Percentiles rank a stretch among this genome's conserved stretches.
Conservation (phyloP, 2,329 filamentous ascomycete genomes). For the Lecanosticta acicola region DNA sequence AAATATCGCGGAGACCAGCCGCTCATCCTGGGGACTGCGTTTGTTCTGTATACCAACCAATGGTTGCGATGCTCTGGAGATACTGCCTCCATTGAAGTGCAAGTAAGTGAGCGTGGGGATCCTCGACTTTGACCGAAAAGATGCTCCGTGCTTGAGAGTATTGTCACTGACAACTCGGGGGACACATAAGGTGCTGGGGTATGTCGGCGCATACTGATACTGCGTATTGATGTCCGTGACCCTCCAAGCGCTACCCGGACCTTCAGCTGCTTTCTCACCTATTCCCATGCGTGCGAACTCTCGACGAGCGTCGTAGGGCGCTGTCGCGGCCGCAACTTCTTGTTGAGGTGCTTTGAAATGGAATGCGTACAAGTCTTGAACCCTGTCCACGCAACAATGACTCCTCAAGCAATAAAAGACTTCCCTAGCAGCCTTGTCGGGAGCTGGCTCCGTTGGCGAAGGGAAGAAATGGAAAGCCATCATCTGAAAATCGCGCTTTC, state of each 20-base stretch:
- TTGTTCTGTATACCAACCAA: slow-evolving; percentile 75
- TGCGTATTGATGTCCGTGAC: slow-evolving; percentile 85
- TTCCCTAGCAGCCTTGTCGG: slow-evolving; percentile 57
- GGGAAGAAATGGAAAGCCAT: slow-evolving; percentile 82
- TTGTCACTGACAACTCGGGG: slow-evolving; percentile 93
- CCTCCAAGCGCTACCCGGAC: slow-evolving; percentile 65
- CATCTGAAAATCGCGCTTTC: slow-evolving; percentile 90
- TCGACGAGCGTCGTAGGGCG: slow-evolving; percentile 74
- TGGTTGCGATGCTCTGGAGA: slow-evolving; percentile 90
- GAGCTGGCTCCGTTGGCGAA: slow-evolving; percentile 45
- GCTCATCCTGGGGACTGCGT: slow-evolving; percentile 91
- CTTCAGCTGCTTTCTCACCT: slow-evolving; percentile 67
- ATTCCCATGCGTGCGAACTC: slow-evolving; percentile 88
- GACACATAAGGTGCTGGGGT: slow-evolving; percentile 78
- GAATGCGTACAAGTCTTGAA: slow-evolving; percentile 91
- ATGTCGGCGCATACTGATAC: slow-evolving; percentile 88
- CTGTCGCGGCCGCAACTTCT: slow-evolving; percentile 70
- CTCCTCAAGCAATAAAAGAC: slow-evolving; percentile 80
- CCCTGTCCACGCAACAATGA: slow-evolving; percentile 70
- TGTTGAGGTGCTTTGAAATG: slow-evolving; percentile 63
- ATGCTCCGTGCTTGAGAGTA: slow-evolving; percentile 84
- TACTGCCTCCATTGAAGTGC: slow-evolving; percentile 96
- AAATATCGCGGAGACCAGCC: slow-evolving; percentile 87
- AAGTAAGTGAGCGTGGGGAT: slow-evolving; percentile 89
- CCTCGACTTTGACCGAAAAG: slow-evolving; percentile 80